Percentiles rank a stretch among this genome's conserved stretches.
Evolutionary conservation across 2,329 filamentous ascomycete species (phyloP).

Genomic region (Colletotrichum tanaceti): DNA sequence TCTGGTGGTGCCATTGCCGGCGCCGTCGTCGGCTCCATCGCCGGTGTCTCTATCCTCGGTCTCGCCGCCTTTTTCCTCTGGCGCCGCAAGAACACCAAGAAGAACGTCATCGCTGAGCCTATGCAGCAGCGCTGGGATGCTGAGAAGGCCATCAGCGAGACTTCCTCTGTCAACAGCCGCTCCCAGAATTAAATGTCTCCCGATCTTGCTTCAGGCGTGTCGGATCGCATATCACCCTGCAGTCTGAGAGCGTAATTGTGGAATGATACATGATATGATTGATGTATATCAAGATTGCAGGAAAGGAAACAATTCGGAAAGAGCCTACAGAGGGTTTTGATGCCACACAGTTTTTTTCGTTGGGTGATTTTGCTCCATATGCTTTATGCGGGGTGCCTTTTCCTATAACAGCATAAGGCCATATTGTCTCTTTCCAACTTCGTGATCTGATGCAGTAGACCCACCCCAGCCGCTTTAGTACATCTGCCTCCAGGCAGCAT

Average conservation of each 20-base stretch:
- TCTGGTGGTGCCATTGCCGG: conserved; percentile 80
- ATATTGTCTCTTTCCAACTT: no score
- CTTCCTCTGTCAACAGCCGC: conserved; percentile 29
- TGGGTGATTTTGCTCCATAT: neutral
- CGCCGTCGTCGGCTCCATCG: conserved; percentile 76
- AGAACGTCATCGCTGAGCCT: conserved; percentile 27
- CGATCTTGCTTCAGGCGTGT: neutral
- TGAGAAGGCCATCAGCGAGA: conserved; percentile 41
- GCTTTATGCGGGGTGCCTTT: neutral
- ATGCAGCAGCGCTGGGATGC: conserved; percentile 42
- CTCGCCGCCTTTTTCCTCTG: conserved; percentile 69
- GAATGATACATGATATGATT: conserved; percentile 15
- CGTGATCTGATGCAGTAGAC: neutral
- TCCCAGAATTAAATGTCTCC: neutral
- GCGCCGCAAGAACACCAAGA: conserved; percentile 47
- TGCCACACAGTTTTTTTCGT: neutral
- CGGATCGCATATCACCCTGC: neutral
- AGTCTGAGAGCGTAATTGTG: neutral
- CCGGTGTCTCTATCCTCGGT: conserved; percentile 70
- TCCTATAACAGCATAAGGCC: neutral
- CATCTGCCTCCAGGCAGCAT: conserved; percentile 33
- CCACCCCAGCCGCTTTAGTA: conserved; percentile 3
- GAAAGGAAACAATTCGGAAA: neutral
- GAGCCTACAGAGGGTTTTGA: neutral
- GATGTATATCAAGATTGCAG: conserved; percentile 18